Percentiles rank a stretch among this genome's conserved stretches.
Evolutionary conservation across 2,329 filamentous ascomycete genomes (phyloP).

Genomic region (Sporothrix brunneoviolacea): DNA sequence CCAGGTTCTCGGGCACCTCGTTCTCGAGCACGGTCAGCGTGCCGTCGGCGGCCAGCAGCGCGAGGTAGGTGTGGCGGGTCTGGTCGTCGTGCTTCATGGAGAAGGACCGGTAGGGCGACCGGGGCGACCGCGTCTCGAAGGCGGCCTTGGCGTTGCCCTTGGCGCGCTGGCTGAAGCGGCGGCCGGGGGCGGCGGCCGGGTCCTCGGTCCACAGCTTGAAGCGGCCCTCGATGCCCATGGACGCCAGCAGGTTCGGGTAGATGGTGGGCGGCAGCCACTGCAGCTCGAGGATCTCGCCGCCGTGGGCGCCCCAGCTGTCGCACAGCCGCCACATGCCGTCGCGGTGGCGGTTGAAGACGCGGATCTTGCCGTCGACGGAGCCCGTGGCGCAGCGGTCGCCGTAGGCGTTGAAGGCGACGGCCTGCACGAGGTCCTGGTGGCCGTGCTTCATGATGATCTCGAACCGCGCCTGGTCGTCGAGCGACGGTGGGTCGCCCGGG

Average conservation of each 20-base stretch:
- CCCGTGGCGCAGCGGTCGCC: conserved; percentile 87
- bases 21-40: conserved; percentile 77
- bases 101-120: conserved; percentile 69
- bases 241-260: conserved; percentile 78
- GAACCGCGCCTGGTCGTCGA: conserved; percentile 43
- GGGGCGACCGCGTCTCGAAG: conserved; percentile 52
- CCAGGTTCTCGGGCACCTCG: conserved; percentile 72
- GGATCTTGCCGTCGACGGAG: conserved; percentile 86
- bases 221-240: conserved; percentile 80
- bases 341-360: conserved; percentile 80
- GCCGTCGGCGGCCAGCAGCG: conserved; percentile 71
- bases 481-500: conserved; percentile 24
- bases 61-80: conserved; percentile 74
- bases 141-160: conserved; percentile 39
- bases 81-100: conserved; percentile 79
- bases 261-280: conserved; percentile 91
- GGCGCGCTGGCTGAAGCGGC: conserved; percentile 67
- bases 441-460: conserved; percentile 63
- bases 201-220: conserved; percentile 94
- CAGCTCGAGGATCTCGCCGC: conserved; percentile 83
- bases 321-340: conserved; percentile 71
- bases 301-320: conserved; percentile 86
- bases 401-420: conserved; percentile 85
- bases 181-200: conserved; percentile 68
- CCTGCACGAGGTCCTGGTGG: conserved; percentile 74